Evolutionary conservation across 1,139 yeast genomes (phyloP).

Genomic region (Meyerozyma carpophila): DNA sequence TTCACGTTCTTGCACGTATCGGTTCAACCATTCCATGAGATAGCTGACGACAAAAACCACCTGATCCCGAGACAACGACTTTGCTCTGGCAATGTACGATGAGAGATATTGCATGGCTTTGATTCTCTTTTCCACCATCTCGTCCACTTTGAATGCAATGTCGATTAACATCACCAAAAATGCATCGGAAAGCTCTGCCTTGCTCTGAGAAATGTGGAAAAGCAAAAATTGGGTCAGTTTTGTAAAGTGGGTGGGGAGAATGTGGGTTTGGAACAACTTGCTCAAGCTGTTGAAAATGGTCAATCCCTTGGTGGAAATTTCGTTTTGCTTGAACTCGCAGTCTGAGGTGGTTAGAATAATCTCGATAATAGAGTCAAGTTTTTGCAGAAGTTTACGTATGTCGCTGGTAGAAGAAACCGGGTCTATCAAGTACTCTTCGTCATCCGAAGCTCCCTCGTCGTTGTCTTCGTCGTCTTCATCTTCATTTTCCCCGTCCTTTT

Average conservation of each 20-base stretch:
- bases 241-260: conserved; percentile 90
- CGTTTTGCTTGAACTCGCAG: conserved; percentile 45
- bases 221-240: conserved; percentile 81
- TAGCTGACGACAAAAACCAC: conserved; percentile 74
- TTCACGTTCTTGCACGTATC: conserved; percentile 79
- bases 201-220: conserved; percentile 78
- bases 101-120: conserved; percentile 91
- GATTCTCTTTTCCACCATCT: conserved; percentile 67
- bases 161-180: conserved; percentile 80
- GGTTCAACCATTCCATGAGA: conserved; percentile 75
- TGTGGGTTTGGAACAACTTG: conserved; percentile 72
- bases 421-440: conserved; percentile 28
- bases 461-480: conserved; percentile 14
- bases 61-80: conserved; percentile 63
- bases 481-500: conserved; percentile 19
- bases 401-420: conserved; percentile 45
- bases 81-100: conserved; percentile 87
- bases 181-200: conserved; percentile 79
- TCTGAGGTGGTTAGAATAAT: conserved; percentile 49
- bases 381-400: conserved; percentile 53
- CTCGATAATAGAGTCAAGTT: conserved; percentile 64
- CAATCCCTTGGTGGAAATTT: conserved; percentile 56
- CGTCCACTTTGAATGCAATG: conserved; percentile 65
- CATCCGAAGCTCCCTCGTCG: conserved; percentile 14
- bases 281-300: conserved; percentile 69